A percentile compares a stretch with the other conserved stretches of the same genome.
Conservation (phyloP, 495 filamentous ascomycete genomes). For the Penicillium bovifimosum region DNA sequence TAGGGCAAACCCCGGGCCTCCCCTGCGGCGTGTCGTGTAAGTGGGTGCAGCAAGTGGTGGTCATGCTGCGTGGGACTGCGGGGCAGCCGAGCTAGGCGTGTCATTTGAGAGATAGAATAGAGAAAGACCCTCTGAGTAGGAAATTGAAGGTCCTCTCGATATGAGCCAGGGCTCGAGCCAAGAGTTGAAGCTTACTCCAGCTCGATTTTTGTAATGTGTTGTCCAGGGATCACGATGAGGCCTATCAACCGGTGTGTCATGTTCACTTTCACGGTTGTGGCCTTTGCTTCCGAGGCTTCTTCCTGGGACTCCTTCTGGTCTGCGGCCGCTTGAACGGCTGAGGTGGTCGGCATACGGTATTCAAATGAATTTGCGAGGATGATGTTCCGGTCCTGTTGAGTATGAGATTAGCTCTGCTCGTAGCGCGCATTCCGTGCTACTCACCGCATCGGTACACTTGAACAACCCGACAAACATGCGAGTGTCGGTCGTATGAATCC, state of each 20-base stretch:
- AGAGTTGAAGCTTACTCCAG: conserved; percentile 55
- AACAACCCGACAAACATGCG: conserved; percentile 87
- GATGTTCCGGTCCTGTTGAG: conserved; percentile 68
- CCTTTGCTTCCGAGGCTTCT: conserved; percentile 21
- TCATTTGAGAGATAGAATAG: conserved; percentile 7
- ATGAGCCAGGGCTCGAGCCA: conserved; percentile 11
- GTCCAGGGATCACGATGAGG: conserved; percentile 82
- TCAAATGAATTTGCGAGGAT: conserved; percentile 82
- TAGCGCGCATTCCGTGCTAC: conserved; percentile 10
- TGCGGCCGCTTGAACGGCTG: conserved; percentile 40
- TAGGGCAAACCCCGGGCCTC: conserved; percentile 4
- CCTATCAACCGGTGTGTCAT: conserved; percentile 85
- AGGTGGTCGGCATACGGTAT: conserved; percentile 66
- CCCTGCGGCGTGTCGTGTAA: conserved; percentile 2
- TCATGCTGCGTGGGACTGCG: not conserved
- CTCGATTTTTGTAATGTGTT: conserved; percentile 82
- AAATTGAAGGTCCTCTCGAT: conserved; percentile 22
- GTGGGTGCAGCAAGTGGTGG: not conserved
- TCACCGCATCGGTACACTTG: conserved; percentile 90
- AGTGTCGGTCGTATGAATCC: conserved; percentile 74
- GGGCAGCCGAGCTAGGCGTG: not conserved
- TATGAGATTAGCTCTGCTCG: not conserved
- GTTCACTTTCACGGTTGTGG: conserved; percentile 48
- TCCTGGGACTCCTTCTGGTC: conserved; percentile 21
- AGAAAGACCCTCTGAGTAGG: conserved; percentile 9